phyloP scores from a whole-genome alignment of 192 early-diverging fungal genomes.

The Glomus cerebriforme region DNA sequence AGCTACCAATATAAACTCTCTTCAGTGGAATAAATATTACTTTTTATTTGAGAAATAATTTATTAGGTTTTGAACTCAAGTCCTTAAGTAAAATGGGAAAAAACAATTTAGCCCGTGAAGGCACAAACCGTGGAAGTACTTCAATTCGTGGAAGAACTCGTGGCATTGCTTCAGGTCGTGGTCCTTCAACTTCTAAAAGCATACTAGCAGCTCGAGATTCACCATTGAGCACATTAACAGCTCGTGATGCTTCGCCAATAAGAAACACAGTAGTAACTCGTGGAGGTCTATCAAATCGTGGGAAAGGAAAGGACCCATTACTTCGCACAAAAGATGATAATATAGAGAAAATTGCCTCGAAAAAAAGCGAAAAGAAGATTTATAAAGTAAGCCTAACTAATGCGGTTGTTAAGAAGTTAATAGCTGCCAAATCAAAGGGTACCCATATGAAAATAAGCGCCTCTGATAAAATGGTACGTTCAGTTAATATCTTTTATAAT shows the following conservation, averaged over 20 bases:
- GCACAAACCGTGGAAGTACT: not conserved
- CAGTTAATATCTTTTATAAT: not conserved
- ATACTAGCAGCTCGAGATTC: not conserved
- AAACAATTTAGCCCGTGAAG: not conserved
- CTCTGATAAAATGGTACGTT: not conserved
- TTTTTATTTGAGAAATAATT: too few species aligned
- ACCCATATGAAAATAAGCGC: not conserved
- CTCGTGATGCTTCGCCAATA: not conserved
- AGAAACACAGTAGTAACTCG: not conserved
- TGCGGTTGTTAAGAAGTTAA: not conserved
- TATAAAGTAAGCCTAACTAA: not conserved
- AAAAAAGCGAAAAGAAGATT: not conserved
- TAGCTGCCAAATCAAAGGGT: not conserved
- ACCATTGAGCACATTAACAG: not conserved
- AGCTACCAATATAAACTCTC: too few species aligned
- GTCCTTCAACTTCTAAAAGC: not conserved
- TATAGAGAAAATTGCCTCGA: not conserved
- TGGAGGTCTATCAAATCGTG: not conserved
- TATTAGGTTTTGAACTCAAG: not conserved
- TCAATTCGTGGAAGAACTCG: not conserved
- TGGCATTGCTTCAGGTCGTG: not conserved
- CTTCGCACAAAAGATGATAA: not conserved
- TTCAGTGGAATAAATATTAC: too few species aligned
- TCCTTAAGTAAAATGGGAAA: not conserved
- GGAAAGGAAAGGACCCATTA: not conserved